Evolutionary conservation across 78 protist genomes (phyloP), one percentile per base, ranked within the genome.

Genomic region (Tieghemostelium lacteum): DNA sequence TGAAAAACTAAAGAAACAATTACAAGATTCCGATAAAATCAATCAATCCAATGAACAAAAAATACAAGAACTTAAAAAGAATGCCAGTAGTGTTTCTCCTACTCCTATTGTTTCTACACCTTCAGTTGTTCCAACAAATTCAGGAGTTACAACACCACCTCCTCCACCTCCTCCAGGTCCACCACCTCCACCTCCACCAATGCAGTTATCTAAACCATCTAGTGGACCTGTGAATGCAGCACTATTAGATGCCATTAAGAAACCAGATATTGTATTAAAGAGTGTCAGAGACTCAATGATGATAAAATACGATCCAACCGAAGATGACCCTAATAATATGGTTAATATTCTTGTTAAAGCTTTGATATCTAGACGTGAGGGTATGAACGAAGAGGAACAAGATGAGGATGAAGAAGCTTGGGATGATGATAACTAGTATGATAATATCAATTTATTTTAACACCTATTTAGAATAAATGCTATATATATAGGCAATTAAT

Each of bases 351-450:
- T 80, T 57, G 88, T 80, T 7, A 80, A 60, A 37, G 88, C 88
- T 66, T 62, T 80, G 10, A 80, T 80, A 55, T 75, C 65, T 67
- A 28, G 88, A 37, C 65, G 88, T 66, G 66, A 54, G 31, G 73
- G 73, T 57, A 80, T 80, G 88, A 80, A 80, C 40, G 88, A 80
- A 67, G 60, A 67, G 5, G 77, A 80, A 0, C 62, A 80, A 12
- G 88, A 80, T 19, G 88, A 78, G 3, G 88, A 80, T 6, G 86
- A 75, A 31, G 77, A 50, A 71, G 55, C 66, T 22, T 65, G 36
- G 37, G 65, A 76, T 75, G 76, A 80, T 55, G 88, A 80, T 80
- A 29, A 72, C 20, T 33, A 20, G 24, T 19, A 19, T 10, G 1
- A 45, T 62, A 28, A 2, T 37, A 69, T 42, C 22, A 70, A 8